Base-by-base conservation (phyloP, 371 early-diverging fungal species). In the Apophysomyces elegans region DNA sequence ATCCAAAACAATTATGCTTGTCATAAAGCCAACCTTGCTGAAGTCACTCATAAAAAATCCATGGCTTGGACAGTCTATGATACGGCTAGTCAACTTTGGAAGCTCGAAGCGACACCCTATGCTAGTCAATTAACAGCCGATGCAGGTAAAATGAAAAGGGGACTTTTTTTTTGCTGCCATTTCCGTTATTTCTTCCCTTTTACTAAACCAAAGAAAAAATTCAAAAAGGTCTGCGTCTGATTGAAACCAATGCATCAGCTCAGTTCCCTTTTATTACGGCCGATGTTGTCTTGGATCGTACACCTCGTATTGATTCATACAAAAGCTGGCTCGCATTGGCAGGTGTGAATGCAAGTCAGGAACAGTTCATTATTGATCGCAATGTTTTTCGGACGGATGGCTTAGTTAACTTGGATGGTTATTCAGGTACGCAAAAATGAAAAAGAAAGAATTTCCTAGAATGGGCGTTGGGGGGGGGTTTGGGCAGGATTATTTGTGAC, bases 61-160 rank as follows among this genome's bases (percentile, higher is more conserved):
- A 64, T 73, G 58, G 73, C 67, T 6, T 73, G 73, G 73, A 66
- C 70, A 11, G 44, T 39, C 3, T 69, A 66, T 54, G 64, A 69
- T 62, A 45, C 18, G 37, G 8, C 45, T 16, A 57, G 12, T 5
- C 63, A 62, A 14, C 58, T 44, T 7, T 73, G 73, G 73, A 58
- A 61, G 0, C 12, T 63, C 4, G 26, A 47, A 4, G 35, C 57
- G 11, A 47, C 66, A 18, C 16, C 26, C 3, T 73, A 69, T 44
- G 21, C 18, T 0, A 43, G 11, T 2, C 32, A 59, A 58, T 37
- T 73, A 11, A 54, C 67, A 21, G 26, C 45, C 37, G 70, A 73
- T 69, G 69, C 73, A 56, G 73, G 73, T 66, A 73, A 39, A 26
- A 26, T 26, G n/a, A 38, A n/a, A 32, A 58, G 56, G 8, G 9